These are phyloP conservation scores for Fonsecaea pugnacius DNA, from an alignment of 2,329 filamentous ascomycete species.

Conservation along the genomic window DNA sequence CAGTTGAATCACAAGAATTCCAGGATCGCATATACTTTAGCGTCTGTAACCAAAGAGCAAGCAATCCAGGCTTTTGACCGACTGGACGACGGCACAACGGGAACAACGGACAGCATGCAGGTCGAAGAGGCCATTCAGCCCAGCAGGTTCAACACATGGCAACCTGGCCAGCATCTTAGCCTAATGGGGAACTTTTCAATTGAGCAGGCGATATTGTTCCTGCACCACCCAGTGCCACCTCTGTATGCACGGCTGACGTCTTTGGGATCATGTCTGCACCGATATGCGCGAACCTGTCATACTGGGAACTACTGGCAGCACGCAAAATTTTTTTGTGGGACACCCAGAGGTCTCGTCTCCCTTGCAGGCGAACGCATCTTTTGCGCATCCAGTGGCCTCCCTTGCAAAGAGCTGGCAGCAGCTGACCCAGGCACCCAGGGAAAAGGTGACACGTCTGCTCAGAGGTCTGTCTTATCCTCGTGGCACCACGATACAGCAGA, in stretches of 20 bases:
- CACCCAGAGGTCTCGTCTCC: conserved; percentile 5
- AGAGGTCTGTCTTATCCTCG: not conserved
- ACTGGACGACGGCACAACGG: not conserved
- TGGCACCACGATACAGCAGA: conserved; percentile 10
- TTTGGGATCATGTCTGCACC: conserved; percentile 30
- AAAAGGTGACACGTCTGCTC: not conserved
- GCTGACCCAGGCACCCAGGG: not conserved
- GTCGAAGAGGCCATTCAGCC: not conserved
- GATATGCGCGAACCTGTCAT: conserved; percentile 27
- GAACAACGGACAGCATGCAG: conserved; percentile 9
- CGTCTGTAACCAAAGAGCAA: not conserved
- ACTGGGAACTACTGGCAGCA: conserved; percentile 20
- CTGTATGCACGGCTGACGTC: conserved; percentile 20
- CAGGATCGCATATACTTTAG: not conserved
- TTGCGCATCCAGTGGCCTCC: not conserved
- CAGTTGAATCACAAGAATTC: not conserved
- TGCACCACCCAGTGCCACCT: not conserved
- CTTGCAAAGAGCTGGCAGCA: not conserved
- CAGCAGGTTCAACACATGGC: conserved; percentile 13
- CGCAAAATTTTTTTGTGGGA: conserved; percentile 20
- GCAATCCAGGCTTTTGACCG: not conserved
- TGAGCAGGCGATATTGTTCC: conserved; percentile 7
- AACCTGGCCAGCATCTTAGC: conserved; percentile 6
- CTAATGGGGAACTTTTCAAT: conserved; percentile 7
- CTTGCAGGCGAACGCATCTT: conserved; percentile 1